These are phyloP conservation scores for Dryas drummondii DNA, from an alignment of 306 rosid genomes.

Conservation along the genomic window DNA sequence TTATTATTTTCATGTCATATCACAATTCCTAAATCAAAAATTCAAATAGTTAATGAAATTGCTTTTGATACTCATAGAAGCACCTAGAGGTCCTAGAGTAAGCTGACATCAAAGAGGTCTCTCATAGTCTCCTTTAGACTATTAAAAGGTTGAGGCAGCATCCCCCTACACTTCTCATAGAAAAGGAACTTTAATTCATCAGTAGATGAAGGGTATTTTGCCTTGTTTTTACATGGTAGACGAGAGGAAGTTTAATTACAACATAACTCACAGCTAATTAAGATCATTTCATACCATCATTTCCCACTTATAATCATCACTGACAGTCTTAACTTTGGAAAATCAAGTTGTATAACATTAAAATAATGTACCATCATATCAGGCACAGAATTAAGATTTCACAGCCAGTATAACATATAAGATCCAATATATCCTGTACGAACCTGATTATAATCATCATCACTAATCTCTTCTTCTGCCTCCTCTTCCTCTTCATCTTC, in stretches of 20 bases:
- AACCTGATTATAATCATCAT: slow-evolving; percentile 18
- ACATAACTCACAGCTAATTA: no score
- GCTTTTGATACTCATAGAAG: background rate
- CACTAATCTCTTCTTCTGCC: background rate
- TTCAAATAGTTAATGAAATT: background rate
- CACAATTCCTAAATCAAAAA: background rate
- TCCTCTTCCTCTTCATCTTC: slow-evolving; percentile 2
- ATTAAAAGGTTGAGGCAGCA: no score
- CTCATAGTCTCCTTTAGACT: no score
- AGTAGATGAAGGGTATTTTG: background rate
- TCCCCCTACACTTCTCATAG: no score
- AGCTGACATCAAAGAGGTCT: background rate
- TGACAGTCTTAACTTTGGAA: no score
- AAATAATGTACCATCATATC: background rate
- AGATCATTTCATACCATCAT: background rate
- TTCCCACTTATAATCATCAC: background rate
- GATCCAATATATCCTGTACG: background rate
- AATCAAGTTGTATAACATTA: no score
- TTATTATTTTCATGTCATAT: background rate
- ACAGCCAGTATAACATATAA: background rate
- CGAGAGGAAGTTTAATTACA: no score
- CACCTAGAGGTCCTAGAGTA: background rate
- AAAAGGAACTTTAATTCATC: no score
- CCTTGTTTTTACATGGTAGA: background rate
- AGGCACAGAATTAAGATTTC: background rate